Base-by-base conservation (phyloP, 169 alveolate species). In the Blepharisma undulans region DNA sequence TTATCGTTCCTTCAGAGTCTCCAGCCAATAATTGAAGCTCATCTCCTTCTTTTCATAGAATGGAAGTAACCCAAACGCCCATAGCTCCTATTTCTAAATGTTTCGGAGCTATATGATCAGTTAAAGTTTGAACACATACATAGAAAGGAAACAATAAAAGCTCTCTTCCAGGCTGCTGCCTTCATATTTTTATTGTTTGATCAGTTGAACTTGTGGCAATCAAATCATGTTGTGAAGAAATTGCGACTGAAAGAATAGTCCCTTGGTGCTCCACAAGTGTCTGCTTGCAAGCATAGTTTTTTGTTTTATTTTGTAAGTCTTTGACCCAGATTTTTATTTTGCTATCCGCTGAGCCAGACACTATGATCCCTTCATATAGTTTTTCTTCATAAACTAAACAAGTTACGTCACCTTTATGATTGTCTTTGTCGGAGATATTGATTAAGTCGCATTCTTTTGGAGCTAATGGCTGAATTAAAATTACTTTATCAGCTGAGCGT, bases 231-330 rank as follows among this genome's bases (percentile, higher is more conserved):
- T 92, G 93, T 61, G 80, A 29, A 29, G 92, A 84, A 27, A 89
- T 34, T 22, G 91, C 91, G 88, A 94, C 60, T 25, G 89, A 76
- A 10, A 94, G 89, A 84, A 94, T 86, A 14, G 94, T 87, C 14
- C 96, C 96, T 12, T 92, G 93, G 78, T 94, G 95, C 14, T 95
- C 96, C 25, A 94, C 92, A 0, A 94, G 87, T 21, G 96, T 92
- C 76, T 94, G 93, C 25, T 89, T 88, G 77, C 95, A 94, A 61
- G 87, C 90, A 4, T 89, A 48, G 34, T 92, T 92, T 34, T 82
- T 60, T 10, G 34, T 22, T 25, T 90, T 77, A 88, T 91, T 91
- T 61, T 92, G 92, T 4, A 94, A 92, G 77, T 94, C 72, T 82
- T 59, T 82, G n/a, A 72, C 96, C 95, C 96, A 94, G 21, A 94